phyloP scores from a whole-genome alignment of 192 early-diverging fungal genomes.

The Coemansia sp. region DNA sequence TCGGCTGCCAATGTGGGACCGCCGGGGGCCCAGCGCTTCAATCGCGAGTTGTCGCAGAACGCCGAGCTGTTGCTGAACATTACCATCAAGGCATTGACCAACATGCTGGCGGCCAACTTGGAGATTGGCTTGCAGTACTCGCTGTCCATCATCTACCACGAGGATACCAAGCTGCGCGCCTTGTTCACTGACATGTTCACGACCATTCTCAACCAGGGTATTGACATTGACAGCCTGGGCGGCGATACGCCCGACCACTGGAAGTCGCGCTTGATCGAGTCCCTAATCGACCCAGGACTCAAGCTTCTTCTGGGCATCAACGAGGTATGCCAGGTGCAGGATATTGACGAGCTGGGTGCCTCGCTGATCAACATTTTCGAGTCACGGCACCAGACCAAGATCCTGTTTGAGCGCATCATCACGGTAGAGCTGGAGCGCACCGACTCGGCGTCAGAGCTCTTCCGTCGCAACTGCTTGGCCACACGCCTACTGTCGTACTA shows the following conservation, averaged over 20 bases:
- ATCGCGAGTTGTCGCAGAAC: constrained; percentile 50
- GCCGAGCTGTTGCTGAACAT: constrained; percentile 51
- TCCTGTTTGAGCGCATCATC: constrained; percentile 78
- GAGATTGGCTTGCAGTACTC: constrained; percentile 91
- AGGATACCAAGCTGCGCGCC: constrained; percentile 83
- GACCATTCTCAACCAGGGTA: constrained; percentile 86
- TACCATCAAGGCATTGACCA: constrained; percentile 80
- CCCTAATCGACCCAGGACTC: constrained; percentile 70
- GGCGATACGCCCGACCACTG: constrained; percentile 76
- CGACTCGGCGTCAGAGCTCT: constrained; percentile 78
- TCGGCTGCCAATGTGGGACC: constrained; percentile 4
- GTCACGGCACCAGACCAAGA: constrained; percentile 65
- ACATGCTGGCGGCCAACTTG: constrained; percentile 88
- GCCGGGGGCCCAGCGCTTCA: constrained; percentile 23
- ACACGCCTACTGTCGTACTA: constrained; percentile 84
- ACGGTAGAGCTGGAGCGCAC: constrained; percentile 86
- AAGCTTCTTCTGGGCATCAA: constrained; percentile 79
- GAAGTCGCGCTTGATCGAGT: constrained; percentile 77
- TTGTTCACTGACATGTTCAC: constrained; percentile 93
- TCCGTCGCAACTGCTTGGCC: constrained; percentile 90
- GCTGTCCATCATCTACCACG: constrained; percentile 87
- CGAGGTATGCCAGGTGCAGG: constrained; percentile 80
- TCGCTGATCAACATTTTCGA: constrained; percentile 82
- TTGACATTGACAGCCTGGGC: constrained; percentile 77
- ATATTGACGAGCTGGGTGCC: constrained; percentile 85